Evolutionary conservation across 352 stramenopile species (phyloP), one percentile per base, ranked within the genome.

Genomic region (Elongisporangium undulatum): DNA sequence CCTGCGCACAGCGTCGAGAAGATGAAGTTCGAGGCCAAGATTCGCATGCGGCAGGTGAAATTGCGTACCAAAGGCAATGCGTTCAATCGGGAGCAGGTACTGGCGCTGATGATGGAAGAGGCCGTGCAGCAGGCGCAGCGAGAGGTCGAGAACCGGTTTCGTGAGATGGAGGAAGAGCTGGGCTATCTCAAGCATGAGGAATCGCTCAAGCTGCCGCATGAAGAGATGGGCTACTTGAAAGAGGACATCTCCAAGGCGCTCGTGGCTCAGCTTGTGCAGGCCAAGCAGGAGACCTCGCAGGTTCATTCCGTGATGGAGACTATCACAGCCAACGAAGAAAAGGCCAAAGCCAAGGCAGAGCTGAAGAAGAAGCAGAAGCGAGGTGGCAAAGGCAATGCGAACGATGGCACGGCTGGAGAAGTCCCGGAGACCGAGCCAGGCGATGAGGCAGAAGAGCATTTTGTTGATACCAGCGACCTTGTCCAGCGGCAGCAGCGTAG

Each of bases 21-120:
- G 71, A 96, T 97, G 85, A 97, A 97, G 57, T 97, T 96, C 59
- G 90, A 98, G 60, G 90, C 90, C 2, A 97, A 95, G 66, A 92
- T 98, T 29, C 85, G 92, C 22, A 97, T 97, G 82, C 89, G 90
- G 24, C 92, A 98, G 67, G 89, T 93, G 17, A 96, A 96, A 66
- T 66, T 97, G 20, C 79, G 90, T 15, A 92, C 91, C 2, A 92
- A 94, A 53, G 90, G 89, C 4, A 85, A 93, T 21, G 61, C 67
- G 21, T 83, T 96, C 55, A 79, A 61, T 45, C 81, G 90, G 0
- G 82, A 95, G 22, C 84, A 94, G 66, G 84, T 97, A 12, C 53
- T 97, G 6, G 68, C 73, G 6, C 53, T 96, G 10, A 77, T 97
- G 66, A 85, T 82, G 23, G 86, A 96, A 51, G 90, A 97, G 68